Percentiles rank a stretch among this genome's conserved stretches.
These are phyloP conservation scores for Termitomyces eurrhizus DNA, from an alignment of 768 basidiomycete genomes.

Conservation along the genomic window DNA sequence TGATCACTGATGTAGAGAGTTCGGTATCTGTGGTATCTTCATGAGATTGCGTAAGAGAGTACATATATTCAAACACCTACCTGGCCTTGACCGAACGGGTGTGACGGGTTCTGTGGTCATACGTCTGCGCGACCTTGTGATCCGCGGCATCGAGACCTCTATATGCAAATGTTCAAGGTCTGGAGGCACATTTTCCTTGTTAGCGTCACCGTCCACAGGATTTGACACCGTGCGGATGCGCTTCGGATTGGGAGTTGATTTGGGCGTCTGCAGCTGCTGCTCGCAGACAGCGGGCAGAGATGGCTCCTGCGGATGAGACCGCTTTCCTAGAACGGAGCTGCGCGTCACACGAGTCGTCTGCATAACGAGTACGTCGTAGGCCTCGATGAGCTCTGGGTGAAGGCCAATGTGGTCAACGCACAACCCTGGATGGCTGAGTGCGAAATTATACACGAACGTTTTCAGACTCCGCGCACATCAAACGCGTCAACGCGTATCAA, in stretches of 20 bases:
- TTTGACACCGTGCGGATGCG: slow-evolving; percentile 49
- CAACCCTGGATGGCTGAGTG: slow-evolving; percentile 18
- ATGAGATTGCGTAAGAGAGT: slow-evolving; percentile 11
- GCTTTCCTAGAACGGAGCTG: slow-evolving; percentile 51
- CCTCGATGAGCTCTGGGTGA: slow-evolving; percentile 15
- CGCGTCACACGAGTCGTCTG: slow-evolving; percentile 37
- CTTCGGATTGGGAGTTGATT: slow-evolving; percentile 62
- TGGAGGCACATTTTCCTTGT: slow-evolving; percentile 82
- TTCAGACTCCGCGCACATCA: slow-evolving; percentile 38
- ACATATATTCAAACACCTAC: slow-evolving; percentile 33
- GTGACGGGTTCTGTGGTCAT: slow-evolving; percentile 33
- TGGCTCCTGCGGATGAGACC: slow-evolving; percentile 35
- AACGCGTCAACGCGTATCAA: slow-evolving; percentile 31
- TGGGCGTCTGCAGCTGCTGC: slow-evolving; percentile 53
- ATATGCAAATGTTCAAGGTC: slow-evolving; percentile 31
- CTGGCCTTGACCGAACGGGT: slow-evolving; percentile 39
- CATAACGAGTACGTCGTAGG: slow-evolving; percentile 26
- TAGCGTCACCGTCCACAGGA: slow-evolving; percentile 50
- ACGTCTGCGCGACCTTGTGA: slow-evolving; percentile 36
- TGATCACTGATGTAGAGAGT: slow-evolving; percentile 44
- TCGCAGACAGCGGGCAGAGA: slow-evolving; percentile 28
- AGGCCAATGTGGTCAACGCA: slow-evolving; percentile 18
- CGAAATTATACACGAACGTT: slow-evolving; percentile 18
- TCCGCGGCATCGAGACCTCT: slow-evolving; percentile 33
- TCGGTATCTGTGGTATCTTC: slow-evolving; percentile 32